These are phyloP conservation scores for Pseudisothecium myosuroides DNA, from an alignment of 225 moss, liverwort and hornwort species.

Conservation along the genomic window DNA sequence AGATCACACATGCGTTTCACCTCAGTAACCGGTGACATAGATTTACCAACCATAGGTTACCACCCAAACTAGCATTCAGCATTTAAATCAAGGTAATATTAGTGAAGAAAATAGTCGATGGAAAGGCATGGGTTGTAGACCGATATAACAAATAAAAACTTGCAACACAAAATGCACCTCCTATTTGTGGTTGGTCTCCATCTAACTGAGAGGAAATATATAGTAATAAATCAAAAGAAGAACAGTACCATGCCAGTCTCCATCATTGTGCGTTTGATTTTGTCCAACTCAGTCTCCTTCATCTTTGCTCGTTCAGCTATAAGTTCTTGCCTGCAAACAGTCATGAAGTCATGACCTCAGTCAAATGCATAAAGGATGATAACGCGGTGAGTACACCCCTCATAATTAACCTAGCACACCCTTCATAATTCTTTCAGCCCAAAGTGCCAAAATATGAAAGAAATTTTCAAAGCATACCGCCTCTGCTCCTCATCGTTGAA, in stretches of 20 bases:
- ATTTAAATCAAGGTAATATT: not conserved
- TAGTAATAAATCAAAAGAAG: not conserved
- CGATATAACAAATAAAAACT: not conserved
- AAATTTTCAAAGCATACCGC: conserved; percentile 25
- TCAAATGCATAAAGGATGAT: not conserved
- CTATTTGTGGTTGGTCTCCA: not conserved
- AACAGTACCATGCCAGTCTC: conserved; percentile 76
- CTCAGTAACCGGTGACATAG: not conserved
- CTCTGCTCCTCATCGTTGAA: conserved; percentile 96
- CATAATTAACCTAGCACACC: not conserved
- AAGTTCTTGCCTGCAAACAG: conserved; percentile 55
- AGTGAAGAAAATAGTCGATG: not conserved
- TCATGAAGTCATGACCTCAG: not conserved
- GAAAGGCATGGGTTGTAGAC: not conserved
- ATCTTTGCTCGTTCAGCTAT: conserved; percentile 69
- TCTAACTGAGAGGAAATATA: not conserved
- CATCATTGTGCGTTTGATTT: conserved; percentile 89
- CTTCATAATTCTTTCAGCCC: not conserved
- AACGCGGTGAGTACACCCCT: not conserved
- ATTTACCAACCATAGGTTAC: not conserved
- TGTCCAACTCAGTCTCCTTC: conserved; percentile 84
- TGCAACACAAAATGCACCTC: not conserved
- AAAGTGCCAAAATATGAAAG: not conserved
- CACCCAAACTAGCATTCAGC: not conserved
- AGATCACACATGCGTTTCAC: not conserved